phyloP scores from a whole-genome alignment of 1,139 yeast species.

The Yamadazyma oceani region DNA sequence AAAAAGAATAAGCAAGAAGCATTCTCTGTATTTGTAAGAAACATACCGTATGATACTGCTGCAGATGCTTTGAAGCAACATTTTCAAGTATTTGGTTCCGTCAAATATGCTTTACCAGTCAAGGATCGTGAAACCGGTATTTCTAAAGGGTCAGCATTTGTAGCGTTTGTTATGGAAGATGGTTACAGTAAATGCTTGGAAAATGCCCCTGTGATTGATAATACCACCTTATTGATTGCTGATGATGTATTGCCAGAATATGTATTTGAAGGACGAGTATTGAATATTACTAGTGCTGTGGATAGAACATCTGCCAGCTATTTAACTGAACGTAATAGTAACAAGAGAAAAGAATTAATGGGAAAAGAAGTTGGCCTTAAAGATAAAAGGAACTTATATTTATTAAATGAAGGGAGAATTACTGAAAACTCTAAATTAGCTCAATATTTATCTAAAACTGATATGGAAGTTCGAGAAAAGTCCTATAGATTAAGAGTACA shows the following conservation, averaged over 20 bases:
- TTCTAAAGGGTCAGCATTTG: constrained; percentile 94
- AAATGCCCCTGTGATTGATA: constrained; percentile 75
- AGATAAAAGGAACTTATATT: constrained; percentile 81
- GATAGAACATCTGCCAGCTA: constrained; percentile 82
- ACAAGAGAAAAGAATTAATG: constrained; percentile 67
- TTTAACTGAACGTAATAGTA: constrained; percentile 72
- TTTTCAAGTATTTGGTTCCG: constrained; percentile 80
- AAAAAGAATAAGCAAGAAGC: constrained; percentile 63
- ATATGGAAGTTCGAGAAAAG: constrained; percentile 84
- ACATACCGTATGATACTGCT: constrained; percentile 93
- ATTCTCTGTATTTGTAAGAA: constrained; percentile 80
- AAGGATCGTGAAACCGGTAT: constrained; percentile 81
- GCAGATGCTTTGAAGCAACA: constrained; percentile 74
- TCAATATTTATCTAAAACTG: constrained; percentile 62
- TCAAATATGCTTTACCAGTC: constrained; percentile 91
- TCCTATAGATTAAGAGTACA: constrained; percentile 84
- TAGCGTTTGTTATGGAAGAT: constrained; percentile 68
- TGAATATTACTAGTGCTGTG: constrained; percentile 81
- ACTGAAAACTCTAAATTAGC: constrained; percentile 81
- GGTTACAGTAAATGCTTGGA: constrained; percentile 68
- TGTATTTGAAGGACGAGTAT: constrained; percentile 88
- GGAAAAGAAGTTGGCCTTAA: constrained; percentile 81
- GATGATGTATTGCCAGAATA: constrained; percentile 90
- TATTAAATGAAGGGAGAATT: constrained; percentile 93
- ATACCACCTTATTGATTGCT: constrained; percentile 80